Base-by-base conservation (phyloP, 352 stramenopile species). In the Globisporangium emineosum region DNA sequence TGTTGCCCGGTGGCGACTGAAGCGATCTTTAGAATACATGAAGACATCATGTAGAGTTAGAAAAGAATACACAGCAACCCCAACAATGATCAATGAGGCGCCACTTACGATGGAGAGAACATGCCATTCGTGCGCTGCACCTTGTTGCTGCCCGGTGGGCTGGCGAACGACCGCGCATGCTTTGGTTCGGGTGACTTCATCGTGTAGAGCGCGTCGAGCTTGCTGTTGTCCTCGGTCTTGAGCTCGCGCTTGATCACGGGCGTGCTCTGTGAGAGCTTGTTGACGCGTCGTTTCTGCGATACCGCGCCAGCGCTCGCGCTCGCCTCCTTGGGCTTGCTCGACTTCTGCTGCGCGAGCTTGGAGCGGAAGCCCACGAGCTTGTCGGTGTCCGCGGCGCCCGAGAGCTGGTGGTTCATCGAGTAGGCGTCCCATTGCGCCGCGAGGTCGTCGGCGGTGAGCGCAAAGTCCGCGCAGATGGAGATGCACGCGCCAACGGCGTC, bases 371-470 rank as follows among this genome's bases (percentile, higher is more conserved):
- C 81, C 32, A 72, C 72, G 52, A 94, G 73, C 47, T 80, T 78
- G 47, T 91, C 83, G 23, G 72, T 62, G 53, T 81, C 74, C 2
- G 83, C 82, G 8, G 79, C 67, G 29, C 82, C 83, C 10, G 67
- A 72, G 19, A 94, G 69, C 54, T 93, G 80, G 67, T 93, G 59
- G 73, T 95, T 95, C 81, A 93, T 93, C 52, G 84, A 91, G 73
- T 90, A 93, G 4, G 85, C 83, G 61, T 95, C 86, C 81, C 86
- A 95, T 52, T 90, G 81, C 62, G 83, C 83, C 35, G 80, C 83
- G 60, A 95, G 77, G 56, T 90, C 81, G 55, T 91, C 83, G 42
- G 81, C 83, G n/a, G 78, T 83, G 70, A 95, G 65, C n/a, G 61
- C 60, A 69, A 93, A 93, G 69, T 95, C 86, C 25, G 71, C 66